phyloP scores from a whole-genome alignment of 2,329 filamentous ascomycete species.

The Fusarium aywerte region DNA sequence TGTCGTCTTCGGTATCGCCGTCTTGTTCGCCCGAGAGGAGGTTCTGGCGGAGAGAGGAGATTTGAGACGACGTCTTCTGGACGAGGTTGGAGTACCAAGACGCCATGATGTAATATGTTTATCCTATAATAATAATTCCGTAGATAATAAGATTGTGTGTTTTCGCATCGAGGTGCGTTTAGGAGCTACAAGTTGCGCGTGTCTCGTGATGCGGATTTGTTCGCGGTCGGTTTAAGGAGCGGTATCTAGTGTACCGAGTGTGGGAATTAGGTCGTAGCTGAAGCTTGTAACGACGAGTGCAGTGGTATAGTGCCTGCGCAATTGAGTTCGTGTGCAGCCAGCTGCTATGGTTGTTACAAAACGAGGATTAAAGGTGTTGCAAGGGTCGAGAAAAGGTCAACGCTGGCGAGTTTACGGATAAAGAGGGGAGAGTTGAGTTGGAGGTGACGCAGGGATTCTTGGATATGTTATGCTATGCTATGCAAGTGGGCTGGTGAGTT shows the following conservation, averaged over 20 bases:
- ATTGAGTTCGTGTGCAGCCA: constrained; percentile 25
- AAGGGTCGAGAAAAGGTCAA: constrained; percentile 6
- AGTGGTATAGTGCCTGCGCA: background rate
- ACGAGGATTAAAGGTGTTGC: background rate
- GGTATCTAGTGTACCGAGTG: constrained; percentile 3
- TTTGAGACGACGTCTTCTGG: constrained; percentile 72
- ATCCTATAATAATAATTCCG: background rate
- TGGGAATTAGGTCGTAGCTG: background rate
- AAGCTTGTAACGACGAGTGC: background rate
- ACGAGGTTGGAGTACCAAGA: constrained; percentile 84
- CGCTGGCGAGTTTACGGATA: constrained; percentile 18
- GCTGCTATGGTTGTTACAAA: constrained; percentile 17
- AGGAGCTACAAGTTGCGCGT: background rate
- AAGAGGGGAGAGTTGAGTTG: constrained; percentile 26
- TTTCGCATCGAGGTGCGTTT: constrained; percentile 12
- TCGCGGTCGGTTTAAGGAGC: constrained; percentile 1
- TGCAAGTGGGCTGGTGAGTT: constrained; percentile 34
- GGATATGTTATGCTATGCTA: constrained; percentile 3
- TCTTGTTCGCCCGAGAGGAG: constrained; percentile 74
- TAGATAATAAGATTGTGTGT: background rate
- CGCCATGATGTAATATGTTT: constrained; percentile 66
- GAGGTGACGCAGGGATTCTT: constrained; percentile 38
- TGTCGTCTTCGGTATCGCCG: constrained; percentile 86
- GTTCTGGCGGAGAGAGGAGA: constrained; percentile 74
- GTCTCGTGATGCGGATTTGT: constrained; percentile 5